Conservation (phyloP, 2,329 filamentous ascomycete genomes). For the Epichloe hybrida region DNA sequence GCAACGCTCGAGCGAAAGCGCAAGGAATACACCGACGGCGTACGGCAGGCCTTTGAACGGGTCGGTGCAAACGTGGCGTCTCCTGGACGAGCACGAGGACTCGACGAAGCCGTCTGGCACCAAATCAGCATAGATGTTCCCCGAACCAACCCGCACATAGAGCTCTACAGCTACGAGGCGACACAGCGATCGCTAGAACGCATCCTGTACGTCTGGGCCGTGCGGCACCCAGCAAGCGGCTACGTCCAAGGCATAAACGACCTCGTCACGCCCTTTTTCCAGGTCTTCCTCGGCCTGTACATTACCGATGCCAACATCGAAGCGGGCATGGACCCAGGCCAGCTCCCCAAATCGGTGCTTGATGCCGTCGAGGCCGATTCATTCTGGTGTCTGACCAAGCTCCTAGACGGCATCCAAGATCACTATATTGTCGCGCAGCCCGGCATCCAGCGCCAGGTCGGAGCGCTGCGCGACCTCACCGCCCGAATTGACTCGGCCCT, state of each 20-base stretch:
- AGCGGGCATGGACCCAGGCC: constrained; percentile 90
- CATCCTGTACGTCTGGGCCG: constrained; percentile 95
- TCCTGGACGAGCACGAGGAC: constrained; percentile 42
- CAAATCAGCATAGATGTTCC: constrained; percentile 98
- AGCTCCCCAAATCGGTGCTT: constrained; percentile 76
- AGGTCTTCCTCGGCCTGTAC: constrained; percentile 89
- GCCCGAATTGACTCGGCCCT: constrained; percentile 74
- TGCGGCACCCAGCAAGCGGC: constrained; percentile 89
- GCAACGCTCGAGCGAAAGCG: constrained; percentile 84
- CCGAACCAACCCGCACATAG: constrained; percentile 88
- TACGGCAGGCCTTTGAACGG: constrained; percentile 57
- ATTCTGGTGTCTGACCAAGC: constrained; percentile 96
- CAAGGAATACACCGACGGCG: constrained; percentile 91
- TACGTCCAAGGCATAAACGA: constrained; percentile 99
- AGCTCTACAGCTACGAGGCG: constrained; percentile 89
- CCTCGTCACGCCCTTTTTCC: constrained; percentile 93
- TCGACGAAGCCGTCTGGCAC: constrained; percentile 98
- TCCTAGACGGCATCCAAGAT: constrained; percentile 97
- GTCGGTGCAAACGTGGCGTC: constrained; percentile 34
- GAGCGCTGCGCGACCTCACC: constrained; percentile 77
- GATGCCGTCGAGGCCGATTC: constrained; percentile 96
- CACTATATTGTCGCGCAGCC: constrained; percentile 98
- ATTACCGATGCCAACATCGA: constrained; percentile 91
- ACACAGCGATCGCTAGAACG: constrained; percentile 89
- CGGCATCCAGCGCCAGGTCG: constrained; percentile 88